Conservation (phyloP, 768 basidiomycete species). For the Tremella fuciformis region DNA sequence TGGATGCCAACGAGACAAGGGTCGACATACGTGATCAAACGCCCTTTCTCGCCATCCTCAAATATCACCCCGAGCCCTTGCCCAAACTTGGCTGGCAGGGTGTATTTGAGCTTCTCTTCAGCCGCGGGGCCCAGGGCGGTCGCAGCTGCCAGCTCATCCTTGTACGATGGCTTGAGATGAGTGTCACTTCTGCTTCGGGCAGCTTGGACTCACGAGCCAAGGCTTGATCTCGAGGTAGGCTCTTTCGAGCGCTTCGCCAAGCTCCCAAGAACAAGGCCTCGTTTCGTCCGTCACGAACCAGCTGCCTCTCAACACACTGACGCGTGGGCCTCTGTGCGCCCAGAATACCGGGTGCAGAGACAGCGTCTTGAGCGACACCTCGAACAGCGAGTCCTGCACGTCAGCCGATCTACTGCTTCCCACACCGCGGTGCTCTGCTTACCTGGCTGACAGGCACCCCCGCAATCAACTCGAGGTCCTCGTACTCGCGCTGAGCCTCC, state of each 20-base stretch:
- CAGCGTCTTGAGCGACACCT: constrained; percentile 44
- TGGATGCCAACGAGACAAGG: not conserved
- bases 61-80: constrained; percentile 50
- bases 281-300: constrained; percentile 55
- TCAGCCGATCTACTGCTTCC: not conserved
- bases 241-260: constrained; percentile 53
- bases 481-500: constrained; percentile 38
- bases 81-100: constrained; percentile 41
- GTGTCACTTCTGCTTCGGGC: not conserved
- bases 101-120: constrained; percentile 54
- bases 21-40: constrained; percentile 49
- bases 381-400: constrained; percentile 49
- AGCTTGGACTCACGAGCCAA: not conserved
- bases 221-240: constrained; percentile 46
- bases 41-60: constrained; percentile 52
- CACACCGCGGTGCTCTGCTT: constrained; percentile 12
- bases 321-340: constrained; percentile 52
- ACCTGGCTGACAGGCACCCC: constrained; percentile 51
- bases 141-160: constrained; percentile 53
- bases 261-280: constrained; percentile 52
- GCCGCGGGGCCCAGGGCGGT: constrained; percentile 50
- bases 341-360: constrained; percentile 55
- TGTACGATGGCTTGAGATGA: constrained; percentile 51
- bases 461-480: constrained; percentile 40
- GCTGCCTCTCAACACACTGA: constrained; percentile 52